These are phyloP conservation scores for Pseudogymnoascus sp. DNA, from an alignment of 2,329 filamentous ascomycete genomes.

Conservation along the genomic window DNA sequence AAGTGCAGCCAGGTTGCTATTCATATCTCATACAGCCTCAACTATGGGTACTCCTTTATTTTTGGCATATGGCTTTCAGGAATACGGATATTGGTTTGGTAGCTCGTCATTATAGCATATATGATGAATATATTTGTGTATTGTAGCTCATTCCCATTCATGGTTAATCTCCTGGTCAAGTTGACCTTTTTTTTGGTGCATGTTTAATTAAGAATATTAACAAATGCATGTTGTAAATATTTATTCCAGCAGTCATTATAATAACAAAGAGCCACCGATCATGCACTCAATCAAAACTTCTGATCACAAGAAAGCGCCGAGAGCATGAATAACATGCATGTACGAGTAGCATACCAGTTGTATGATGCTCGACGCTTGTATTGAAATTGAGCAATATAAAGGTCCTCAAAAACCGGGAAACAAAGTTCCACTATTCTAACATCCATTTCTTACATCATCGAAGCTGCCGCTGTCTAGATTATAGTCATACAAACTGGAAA, in stretches of 20 bases:
- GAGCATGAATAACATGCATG: not conserved
- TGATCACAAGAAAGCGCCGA: not conserved
- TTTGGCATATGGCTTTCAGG: not conserved
- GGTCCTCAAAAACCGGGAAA: not conserved
- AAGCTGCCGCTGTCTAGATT: constrained; percentile 3
- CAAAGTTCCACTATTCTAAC: constrained; percentile 3
- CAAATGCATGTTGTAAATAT: not conserved
- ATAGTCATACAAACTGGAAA: constrained; percentile 9
- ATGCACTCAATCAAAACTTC: no score
- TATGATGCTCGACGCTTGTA: not conserved
- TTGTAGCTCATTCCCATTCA: not conserved
- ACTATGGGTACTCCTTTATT: not conserved
- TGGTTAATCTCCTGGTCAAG: not conserved
- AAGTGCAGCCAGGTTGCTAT: not conserved
- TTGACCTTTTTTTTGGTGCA: not conserved
- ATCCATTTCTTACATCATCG: constrained; percentile 4
- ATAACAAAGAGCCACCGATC: no score
- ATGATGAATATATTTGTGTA: not conserved
- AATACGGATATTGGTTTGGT: not conserved
- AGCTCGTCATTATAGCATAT: not conserved
- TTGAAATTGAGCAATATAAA: not conserved
- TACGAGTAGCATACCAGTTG: no score
- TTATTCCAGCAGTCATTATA: not conserved
- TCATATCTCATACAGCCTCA: not conserved
- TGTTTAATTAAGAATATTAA: not conserved